Evolutionary conservation across 169 alveolate species (phyloP).

Genomic region (Plasmodium adleri): DNA sequence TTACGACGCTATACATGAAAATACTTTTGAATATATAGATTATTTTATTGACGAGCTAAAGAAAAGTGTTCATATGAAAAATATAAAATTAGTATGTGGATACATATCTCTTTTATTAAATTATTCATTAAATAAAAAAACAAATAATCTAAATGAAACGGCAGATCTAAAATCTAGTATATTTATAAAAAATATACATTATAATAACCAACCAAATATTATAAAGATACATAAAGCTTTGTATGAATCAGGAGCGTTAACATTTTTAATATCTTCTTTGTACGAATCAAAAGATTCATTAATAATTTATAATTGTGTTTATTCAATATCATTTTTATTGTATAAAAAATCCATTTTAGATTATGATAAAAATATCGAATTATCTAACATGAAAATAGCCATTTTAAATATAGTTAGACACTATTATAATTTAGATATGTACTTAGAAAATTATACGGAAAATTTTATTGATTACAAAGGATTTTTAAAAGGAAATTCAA

Average conservation of each 20-base stretch:
- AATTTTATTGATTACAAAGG: constrained; percentile 77
- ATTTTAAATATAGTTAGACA: constrained; percentile 76
- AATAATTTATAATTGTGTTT: constrained; percentile 75
- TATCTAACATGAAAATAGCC: constrained; percentile 77
- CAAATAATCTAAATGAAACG: constrained; percentile 75
- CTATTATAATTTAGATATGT: constrained; percentile 75
- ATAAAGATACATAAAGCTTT: constrained; percentile 77
- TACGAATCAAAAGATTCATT: constrained; percentile 76
- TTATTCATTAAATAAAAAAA: constrained; percentile 77
- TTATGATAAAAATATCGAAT: constrained; percentile 75
- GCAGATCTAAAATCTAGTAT: constrained; percentile 77
- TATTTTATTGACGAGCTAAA: constrained; percentile 72
- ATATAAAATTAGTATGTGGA: constrained; percentile 75
- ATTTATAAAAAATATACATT: constrained; percentile 77
- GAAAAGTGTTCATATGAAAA: constrained; percentile 75
- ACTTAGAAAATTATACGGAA: constrained; percentile 75
- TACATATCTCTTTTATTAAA: constrained; percentile 74
- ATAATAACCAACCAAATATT: constrained; percentile 76
- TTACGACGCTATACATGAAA: constrained; percentile 76
- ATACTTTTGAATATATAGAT: constrained; percentile 76
- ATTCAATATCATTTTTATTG: constrained; percentile 73
- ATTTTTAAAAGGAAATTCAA: constrained; percentile 71
- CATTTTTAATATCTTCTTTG: constrained; percentile 74
- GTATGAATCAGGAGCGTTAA: constrained; percentile 77
- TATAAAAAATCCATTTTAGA: constrained; percentile 77